These are phyloP conservation scores for Sarocladium brachiariae DNA, from an alignment of 2,329 filamentous ascomycete genomes.

Conservation along the genomic window DNA sequence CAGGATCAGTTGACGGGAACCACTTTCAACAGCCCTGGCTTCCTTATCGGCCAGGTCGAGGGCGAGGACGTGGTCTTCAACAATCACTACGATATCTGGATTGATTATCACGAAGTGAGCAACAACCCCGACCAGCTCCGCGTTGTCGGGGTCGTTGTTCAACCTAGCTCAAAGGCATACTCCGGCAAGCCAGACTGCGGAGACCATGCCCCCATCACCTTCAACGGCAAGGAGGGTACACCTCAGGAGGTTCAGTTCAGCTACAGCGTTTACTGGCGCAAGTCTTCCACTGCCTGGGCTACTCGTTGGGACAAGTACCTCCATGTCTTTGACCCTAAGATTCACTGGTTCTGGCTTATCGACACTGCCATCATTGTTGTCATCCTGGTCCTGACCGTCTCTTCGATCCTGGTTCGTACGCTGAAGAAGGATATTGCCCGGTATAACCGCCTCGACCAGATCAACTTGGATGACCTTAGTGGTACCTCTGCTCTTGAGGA, in stretches of 20 bases:
- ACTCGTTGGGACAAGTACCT: conserved; percentile 99
- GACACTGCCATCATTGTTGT: conserved; percentile 94
- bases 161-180: conserved; percentile 66
- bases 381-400: conserved; percentile 84
- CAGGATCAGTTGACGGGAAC: conserved; percentile 68
- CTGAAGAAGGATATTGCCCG: conserved; percentile 91
- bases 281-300: conserved; percentile 82
- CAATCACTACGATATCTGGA: conserved; percentile 91
- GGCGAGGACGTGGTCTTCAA: conserved; percentile 61
- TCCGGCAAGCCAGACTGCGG: conserved; percentile 55
- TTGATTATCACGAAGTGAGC: conserved; percentile 83
- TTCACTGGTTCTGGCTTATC: conserved; percentile 98
- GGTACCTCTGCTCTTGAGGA: conserved; percentile 77
- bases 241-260: conserved; percentile 70
- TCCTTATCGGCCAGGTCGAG: conserved; percentile 60
- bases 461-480: conserved; percentile 82
- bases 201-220: conserved; percentile 49
- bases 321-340: conserved; percentile 94
- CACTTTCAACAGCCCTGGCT: conserved; percentile 86
- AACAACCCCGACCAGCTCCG: conserved; percentile 63
- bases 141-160: conserved; percentile 86
- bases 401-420: conserved; percentile 82
- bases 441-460: conserved; percentile 90
- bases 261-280: conserved; percentile 86
- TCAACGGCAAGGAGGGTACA: conserved; percentile 46